Evolutionary conservation across 371 early-diverging fungal species (phyloP), one percentile per base, ranked within the genome.

Genomic region (Mucor irregularis): DNA sequence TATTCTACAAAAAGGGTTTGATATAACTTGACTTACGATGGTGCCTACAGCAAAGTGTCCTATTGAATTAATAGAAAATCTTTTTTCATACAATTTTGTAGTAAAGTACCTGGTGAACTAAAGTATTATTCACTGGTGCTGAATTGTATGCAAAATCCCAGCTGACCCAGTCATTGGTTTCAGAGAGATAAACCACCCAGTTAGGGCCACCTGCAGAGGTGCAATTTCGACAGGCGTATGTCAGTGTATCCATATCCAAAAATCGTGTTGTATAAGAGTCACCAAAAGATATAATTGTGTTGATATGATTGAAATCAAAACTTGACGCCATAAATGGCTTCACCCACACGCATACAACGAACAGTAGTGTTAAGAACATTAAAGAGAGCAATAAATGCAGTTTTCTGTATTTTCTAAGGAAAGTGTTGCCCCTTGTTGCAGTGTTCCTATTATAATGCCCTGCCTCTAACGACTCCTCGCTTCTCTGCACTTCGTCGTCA

Each of bases 101-200:
- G 11, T 3, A 4, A 21, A 42, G n/a, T 59, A 71, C 74, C 61
- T 74, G 71, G 2, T 58, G 35, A 19, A 68, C 71, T 8, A 71
- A 43, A 8, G 40, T 29, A 21, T 71, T 66, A 14, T 49, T 56
- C 4, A 74, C 49, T 14, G 74, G 74, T 5, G 74, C 74, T 19
- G 68, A 68, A 34, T 70, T 71, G 34, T 68, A 68, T 13, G 74
- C 74, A 49, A 74, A 63, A 48, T 74, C 50, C 71, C 71, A 74
- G 44, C 65, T 64, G 3, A 48, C 33, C 67, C 68, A 64, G 5
- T 53, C 35, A 10, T 49, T 50, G 10, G 28, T 28, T 13, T 63
- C 54, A 7, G 60, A 54, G 14, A 74, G 53, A 56, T 70, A 70
- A 25, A 68, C 56, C 7, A 74, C 68, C 74, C 74, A 74, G 57